These are phyloP conservation scores for Amaranthus hypochondriacus DNA, from an alignment of 148 eudicot species.

Conservation along the genomic window DNA sequence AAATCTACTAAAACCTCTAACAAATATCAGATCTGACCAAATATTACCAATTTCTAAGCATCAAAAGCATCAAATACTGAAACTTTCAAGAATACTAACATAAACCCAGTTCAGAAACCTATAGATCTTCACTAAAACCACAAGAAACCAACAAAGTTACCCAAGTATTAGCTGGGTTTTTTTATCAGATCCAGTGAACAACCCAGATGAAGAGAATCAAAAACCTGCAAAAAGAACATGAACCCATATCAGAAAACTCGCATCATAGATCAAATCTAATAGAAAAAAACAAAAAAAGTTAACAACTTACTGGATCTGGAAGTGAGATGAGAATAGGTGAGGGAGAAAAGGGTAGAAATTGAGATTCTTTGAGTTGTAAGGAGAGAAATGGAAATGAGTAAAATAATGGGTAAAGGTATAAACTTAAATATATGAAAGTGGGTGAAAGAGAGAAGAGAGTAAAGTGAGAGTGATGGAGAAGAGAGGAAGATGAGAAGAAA, in stretches of 20 bases:
- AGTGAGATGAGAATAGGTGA: not conserved
- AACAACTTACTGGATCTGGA: constrained; percentile 8
- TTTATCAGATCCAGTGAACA: constrained; percentile 20
- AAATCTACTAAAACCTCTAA: not conserved
- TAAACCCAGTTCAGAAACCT: constrained; percentile 11
- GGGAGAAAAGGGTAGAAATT: not conserved
- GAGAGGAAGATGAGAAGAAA: not conserved
- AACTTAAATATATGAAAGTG: not conserved
- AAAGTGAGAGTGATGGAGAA: constrained; percentile 10
- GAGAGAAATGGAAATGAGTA: not conserved
- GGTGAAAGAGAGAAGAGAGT: constrained; percentile 1
- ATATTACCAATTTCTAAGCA: constrained; percentile 10
- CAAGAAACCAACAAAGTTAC: constrained; percentile 32
- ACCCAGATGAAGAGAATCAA: constrained; percentile 16
- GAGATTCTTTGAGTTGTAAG: not conserved
- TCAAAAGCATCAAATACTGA: constrained; percentile 9
- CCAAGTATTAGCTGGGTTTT: constrained; percentile 6
- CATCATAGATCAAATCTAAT: not conserved
- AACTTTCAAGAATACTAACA: not conserved
- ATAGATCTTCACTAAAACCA: constrained; percentile 52
- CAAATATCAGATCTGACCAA: constrained; percentile 26
- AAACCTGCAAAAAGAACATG: constrained; percentile 18
- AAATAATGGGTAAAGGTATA: not conserved
- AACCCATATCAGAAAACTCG: constrained; percentile 4
- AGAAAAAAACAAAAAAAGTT: not conserved